phyloP scores from a whole-genome alignment of 208 protist species.

The Porcisia hertigi region DNA sequence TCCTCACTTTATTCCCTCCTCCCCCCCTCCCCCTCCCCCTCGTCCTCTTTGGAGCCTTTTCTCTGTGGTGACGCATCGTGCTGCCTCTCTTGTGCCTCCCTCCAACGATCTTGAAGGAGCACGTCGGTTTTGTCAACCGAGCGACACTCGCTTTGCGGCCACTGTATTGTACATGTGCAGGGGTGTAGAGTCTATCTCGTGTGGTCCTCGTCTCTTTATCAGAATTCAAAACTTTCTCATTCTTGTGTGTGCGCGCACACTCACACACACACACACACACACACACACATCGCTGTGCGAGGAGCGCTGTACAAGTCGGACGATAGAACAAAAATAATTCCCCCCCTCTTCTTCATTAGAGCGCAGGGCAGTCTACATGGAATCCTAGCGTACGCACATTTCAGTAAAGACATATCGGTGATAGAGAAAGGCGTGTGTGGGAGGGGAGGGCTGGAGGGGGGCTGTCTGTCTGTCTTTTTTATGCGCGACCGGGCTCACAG shows the following conservation, averaged over 20 bases:
- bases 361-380: background rate
- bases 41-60: no score
- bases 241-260: background rate
- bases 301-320: no score
- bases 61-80: no score
- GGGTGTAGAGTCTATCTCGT: background rate
- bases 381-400: background rate
- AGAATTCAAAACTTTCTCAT: background rate
- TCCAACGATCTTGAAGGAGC: no score
- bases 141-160: background rate
- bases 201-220: background rate
- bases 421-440: background rate
- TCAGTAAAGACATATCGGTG: background rate
- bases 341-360: no score
- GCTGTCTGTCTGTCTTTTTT: background rate
- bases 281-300: no score
- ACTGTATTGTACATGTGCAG: background rate
- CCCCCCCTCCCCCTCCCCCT: no score
- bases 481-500: background rate
- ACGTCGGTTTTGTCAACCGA: background rate
- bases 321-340: no score
- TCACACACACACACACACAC: no score
- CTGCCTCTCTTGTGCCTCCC: no score
- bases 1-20: background rate
- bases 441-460: no score